Evolutionary conservation across 2,329 filamentous ascomycete species (phyloP).

Genomic region (Neofusicoccum sp.): DNA sequence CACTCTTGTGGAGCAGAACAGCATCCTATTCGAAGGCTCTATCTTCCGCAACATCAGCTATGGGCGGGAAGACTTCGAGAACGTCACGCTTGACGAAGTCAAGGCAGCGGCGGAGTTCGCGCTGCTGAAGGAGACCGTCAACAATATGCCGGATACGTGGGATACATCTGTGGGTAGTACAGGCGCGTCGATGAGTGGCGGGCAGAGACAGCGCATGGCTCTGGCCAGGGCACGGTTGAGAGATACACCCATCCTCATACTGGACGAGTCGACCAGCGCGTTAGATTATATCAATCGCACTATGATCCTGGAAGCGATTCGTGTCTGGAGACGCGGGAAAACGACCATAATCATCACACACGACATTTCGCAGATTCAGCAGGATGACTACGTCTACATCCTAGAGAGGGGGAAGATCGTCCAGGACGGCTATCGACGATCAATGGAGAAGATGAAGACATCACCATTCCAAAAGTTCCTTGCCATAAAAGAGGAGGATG

Average conservation of each 20-base stretch:
- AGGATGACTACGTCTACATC: slow-evolving; percentile 76
- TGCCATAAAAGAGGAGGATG: neutral
- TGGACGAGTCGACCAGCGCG: slow-evolving; percentile 87
- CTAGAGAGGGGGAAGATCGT: slow-evolving; percentile 68
- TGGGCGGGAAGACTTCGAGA: slow-evolving; percentile 54
- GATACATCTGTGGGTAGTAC: slow-evolving; percentile 69
- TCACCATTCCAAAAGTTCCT: slow-evolving; percentile 48
- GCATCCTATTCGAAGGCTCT: slow-evolving; percentile 76
- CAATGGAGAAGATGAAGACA: slow-evolving; percentile 48
- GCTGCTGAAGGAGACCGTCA: slow-evolving; percentile 66
- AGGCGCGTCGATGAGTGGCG: slow-evolving; percentile 75
- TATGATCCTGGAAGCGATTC: slow-evolving; percentile 70
- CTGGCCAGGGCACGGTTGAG: slow-evolving; percentile 75
- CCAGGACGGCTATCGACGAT: slow-evolving; percentile 64
- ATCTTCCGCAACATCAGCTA: slow-evolving; percentile 76
- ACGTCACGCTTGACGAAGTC: slow-evolving; percentile 56
- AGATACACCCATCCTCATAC: slow-evolving; percentile 74
- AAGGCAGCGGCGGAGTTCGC: slow-evolving; percentile 63
- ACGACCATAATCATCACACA: slow-evolving; percentile 95
- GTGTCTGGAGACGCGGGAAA: slow-evolving; percentile 72
- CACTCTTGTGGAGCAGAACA: slow-evolving; percentile 79
- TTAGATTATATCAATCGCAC: slow-evolving; percentile 71
- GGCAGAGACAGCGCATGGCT: slow-evolving; percentile 78
- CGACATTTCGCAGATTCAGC: slow-evolving; percentile 72
- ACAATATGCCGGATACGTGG: slow-evolving; percentile 65